These are phyloP conservation scores for Thraustochytrium striatum DNA, from an alignment of 352 stramenopile species.

Conservation along the genomic window DNA sequence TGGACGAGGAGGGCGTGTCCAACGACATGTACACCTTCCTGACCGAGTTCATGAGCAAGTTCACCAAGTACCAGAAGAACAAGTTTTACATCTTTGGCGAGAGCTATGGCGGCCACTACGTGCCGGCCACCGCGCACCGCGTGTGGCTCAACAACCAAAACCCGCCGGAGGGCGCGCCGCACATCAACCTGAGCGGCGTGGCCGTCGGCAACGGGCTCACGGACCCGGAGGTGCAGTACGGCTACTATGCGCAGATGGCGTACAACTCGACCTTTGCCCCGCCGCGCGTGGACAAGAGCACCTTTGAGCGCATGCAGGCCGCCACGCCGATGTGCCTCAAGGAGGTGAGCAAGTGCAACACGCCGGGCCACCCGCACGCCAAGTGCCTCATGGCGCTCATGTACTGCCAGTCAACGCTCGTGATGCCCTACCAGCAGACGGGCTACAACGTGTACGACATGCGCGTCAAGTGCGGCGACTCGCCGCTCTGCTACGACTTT, in stretches of 20 bases:
- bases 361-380: neutral
- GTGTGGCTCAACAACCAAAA: conserved; percentile 71
- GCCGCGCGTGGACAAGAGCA: conserved; percentile 32
- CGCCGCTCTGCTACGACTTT: conserved; percentile 91
- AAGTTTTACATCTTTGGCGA: conserved; percentile 35
- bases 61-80: conserved; percentile 27
- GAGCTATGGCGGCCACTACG: conserved; percentile 79
- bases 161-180: conserved; percentile 23
- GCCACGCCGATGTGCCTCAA: conserved; percentile 48
- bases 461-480: conserved; percentile 76
- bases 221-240: conserved; percentile 83
- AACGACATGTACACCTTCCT: conserved; percentile 50
- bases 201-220: conserved; percentile 93
- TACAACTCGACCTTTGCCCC: conserved; percentile 69
- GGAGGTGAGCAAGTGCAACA: conserved; percentile 42
- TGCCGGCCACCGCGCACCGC: conserved; percentile 70
- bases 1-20: conserved; percentile 22
- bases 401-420: conserved; percentile 17
- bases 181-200: conserved; percentile 84
- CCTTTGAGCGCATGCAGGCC: conserved; percentile 67
- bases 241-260: conserved; percentile 73
- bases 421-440: conserved; percentile 25
- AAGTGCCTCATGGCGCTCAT: conserved; percentile 20
- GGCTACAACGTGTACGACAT: conserved; percentile 80
- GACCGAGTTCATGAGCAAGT: conserved; percentile 45